Conservation (phyloP, 2,329 filamentous ascomycete species). For the Penicillium sp. region DNA sequence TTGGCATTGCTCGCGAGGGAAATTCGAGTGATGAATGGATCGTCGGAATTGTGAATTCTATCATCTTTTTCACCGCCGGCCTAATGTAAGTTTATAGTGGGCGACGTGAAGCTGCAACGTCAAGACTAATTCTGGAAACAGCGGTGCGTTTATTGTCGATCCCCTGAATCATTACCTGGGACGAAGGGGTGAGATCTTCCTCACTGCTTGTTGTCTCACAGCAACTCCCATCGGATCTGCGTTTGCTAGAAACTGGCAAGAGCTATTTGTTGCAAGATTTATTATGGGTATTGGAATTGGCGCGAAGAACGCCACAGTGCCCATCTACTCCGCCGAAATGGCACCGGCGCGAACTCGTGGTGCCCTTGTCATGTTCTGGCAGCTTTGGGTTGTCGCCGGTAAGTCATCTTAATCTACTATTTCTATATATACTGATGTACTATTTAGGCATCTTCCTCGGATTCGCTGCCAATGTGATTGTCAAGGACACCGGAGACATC, state of each 20-base stretch:
- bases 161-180: slow-evolving; percentile 61
- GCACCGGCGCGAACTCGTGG: slow-evolving; percentile 56
- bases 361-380: slow-evolving; percentile 57
- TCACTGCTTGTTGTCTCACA: slow-evolving; percentile 62
- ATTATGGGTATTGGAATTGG: slow-evolving; percentile 64
- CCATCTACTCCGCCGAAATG: slow-evolving; percentile 57
- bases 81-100: slow-evolving; percentile 11
- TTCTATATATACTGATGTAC: neutral
- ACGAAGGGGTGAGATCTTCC: slow-evolving; percentile 64
- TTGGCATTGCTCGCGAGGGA: slow-evolving; percentile 43
- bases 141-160: slow-evolving; percentile 66
- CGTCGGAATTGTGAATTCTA: slow-evolving; percentile 65
- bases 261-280: slow-evolving; percentile 56
- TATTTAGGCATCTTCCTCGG: slow-evolving; percentile 62
- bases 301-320: slow-evolving; percentile 56
- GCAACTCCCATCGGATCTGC: slow-evolving; percentile 68
- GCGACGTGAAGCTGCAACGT: slow-evolving; percentile 45
- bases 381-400: slow-evolving; percentile 38
- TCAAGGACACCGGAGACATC: slow-evolving; percentile 58
- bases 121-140: slow-evolving; percentile 3
- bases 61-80: slow-evolving; percentile 42
- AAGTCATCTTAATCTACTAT: neutral
- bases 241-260: slow-evolving; percentile 58
- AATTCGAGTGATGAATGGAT: slow-evolving; percentile 52
- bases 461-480: slow-evolving; percentile 63